Percentiles rank a stretch among this genome's conserved stretches.
These are phyloP conservation scores for Pseudocercospora pini-densiflorae DNA, from an alignment of 2,329 filamentous ascomycete species.

Conservation along the genomic window DNA sequence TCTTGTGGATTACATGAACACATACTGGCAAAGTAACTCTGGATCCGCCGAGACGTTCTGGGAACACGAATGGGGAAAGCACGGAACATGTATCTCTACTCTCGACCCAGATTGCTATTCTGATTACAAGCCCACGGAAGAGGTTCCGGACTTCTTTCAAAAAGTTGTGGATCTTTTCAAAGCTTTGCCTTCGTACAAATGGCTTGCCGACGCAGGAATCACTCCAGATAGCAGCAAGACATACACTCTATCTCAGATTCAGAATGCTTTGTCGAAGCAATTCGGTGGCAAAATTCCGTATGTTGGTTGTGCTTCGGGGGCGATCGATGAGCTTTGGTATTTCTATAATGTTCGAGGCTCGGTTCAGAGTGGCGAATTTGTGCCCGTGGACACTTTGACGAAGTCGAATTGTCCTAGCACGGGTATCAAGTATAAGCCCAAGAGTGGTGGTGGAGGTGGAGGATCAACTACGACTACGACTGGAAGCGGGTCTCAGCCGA, in stretches of 20 bases:
- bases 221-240: slow-evolving; percentile 58
- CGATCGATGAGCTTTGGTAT: slow-evolving; percentile 62
- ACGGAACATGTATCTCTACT: slow-evolving; percentile 75
- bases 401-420: slow-evolving; percentile 65
- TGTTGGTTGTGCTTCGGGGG: slow-evolving; percentile 58
- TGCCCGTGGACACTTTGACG: slow-evolving; percentile 57
- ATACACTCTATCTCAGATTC: slow-evolving; percentile 64
- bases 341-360: slow-evolving; percentile 67
- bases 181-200: slow-evolving; percentile 66
- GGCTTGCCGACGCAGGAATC: slow-evolving; percentile 66
- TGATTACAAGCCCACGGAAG: slow-evolving; percentile 61
- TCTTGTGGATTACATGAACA: slow-evolving; percentile 69
- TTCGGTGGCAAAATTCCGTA: slow-evolving; percentile 62
- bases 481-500: slow-evolving; percentile 38
- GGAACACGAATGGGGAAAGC: slow-evolving; percentile 72
- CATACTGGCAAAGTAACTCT: slow-evolving; percentile 72
- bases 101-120: slow-evolving; percentile 68
- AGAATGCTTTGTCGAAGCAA: slow-evolving; percentile 59
- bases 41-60: slow-evolving; percentile 69
- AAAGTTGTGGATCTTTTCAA: slow-evolving; percentile 69
- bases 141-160: slow-evolving; percentile 72
- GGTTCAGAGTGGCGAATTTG: slow-evolving; percentile 64
- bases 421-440: slow-evolving; percentile 69
- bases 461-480: slow-evolving; percentile 36
- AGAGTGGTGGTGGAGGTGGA: slow-evolving; percentile 43